Conservation (phyloP, 2,329 filamentous ascomycete genomes). For the Neophaeococcomyces aloes region DNA sequence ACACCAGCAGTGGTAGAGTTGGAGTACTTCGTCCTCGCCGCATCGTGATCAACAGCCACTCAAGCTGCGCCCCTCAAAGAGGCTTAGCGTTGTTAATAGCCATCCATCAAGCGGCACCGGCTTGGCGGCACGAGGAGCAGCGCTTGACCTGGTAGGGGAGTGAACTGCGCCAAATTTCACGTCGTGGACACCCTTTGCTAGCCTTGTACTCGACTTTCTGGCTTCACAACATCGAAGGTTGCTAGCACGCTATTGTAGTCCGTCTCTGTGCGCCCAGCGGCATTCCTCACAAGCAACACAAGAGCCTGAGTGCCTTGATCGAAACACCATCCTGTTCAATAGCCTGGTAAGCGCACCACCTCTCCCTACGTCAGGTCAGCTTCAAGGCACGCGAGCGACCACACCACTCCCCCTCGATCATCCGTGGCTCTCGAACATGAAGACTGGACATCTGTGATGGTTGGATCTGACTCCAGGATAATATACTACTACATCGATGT, state of each 20-base stretch:
- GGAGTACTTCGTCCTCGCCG: neutral
- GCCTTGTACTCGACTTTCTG: neutral
- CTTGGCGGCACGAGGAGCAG: constrained; percentile 1
- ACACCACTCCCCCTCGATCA: neutral
- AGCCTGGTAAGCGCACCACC: constrained; percentile 4
- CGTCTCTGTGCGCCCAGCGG: neutral
- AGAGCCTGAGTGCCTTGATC: neutral
- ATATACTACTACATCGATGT: neutral
- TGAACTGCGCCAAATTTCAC: constrained; percentile 8
- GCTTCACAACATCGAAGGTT: neutral
- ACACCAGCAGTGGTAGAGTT: too few relatives aligned
- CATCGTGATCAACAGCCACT: neutral
- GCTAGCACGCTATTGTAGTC: neutral
- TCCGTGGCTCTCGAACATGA: neutral
- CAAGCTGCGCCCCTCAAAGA: constrained; percentile 3
- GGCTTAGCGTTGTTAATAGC: neutral
- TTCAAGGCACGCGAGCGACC: constrained; percentile 5
- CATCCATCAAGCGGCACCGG: constrained; percentile 4
- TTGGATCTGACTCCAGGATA: too few relatives aligned
- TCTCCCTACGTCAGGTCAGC: constrained; percentile 7
- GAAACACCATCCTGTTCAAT: neutral
- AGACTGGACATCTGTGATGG: too few relatives aligned
- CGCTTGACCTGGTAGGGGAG: constrained; percentile 6
- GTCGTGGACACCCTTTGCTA: constrained; percentile 6
- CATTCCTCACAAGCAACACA: neutral